Evolutionary conservation across 129 eudicot genomes (phyloP), one percentile per base, ranked within the genome.

Genomic region (Lactuca saligna): DNA sequence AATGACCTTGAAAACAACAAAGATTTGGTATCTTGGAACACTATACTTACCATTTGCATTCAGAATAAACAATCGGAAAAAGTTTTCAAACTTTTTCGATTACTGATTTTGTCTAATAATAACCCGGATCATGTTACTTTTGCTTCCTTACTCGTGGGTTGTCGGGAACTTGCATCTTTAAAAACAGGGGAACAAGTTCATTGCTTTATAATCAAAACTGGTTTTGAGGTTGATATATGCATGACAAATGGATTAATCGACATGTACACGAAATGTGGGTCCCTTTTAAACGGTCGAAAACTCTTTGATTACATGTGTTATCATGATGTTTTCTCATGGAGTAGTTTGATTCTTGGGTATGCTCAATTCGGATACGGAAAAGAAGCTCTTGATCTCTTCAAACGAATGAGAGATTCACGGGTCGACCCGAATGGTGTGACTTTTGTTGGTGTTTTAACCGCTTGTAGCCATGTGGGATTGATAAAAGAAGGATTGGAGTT

Each of bases 1-100:
- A 53, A 82, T 29, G 67, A 82, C n/a, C 74, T 72, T 8, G 13
- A 17, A 44, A 38, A 11, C 66, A 64, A 46, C 9, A 80, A 78
- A 59, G 82, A 82, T 75, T 20, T 69, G 51, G 83, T 82, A 9
- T 82, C 86, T 49, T 82, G 86, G 86, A 82, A 78, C 59, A 73
- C 83, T 66, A 74, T 78, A 68, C 68, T 82, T 64, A 78, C 80
- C 48, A 75, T 59, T 34, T 82, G 80, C 48, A 41, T 58, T 57
- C 83, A 78, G 53, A 76, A 78, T 20, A 66, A 78, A 15, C 66
- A 39, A 61, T 57, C 63, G 29, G 60, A 46, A 17, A 78, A 78
- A 32, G 83, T 74, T 64, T 73, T 82, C 51, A 63, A 55, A 3
- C 59, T 82, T 64, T 65, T 82, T 11, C 78, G 57, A 25, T 44